These are phyloP conservation scores for Hypocreales sp. DNA, from an alignment of 2,329 filamentous ascomycete genomes.

Conservation along the genomic window DNA sequence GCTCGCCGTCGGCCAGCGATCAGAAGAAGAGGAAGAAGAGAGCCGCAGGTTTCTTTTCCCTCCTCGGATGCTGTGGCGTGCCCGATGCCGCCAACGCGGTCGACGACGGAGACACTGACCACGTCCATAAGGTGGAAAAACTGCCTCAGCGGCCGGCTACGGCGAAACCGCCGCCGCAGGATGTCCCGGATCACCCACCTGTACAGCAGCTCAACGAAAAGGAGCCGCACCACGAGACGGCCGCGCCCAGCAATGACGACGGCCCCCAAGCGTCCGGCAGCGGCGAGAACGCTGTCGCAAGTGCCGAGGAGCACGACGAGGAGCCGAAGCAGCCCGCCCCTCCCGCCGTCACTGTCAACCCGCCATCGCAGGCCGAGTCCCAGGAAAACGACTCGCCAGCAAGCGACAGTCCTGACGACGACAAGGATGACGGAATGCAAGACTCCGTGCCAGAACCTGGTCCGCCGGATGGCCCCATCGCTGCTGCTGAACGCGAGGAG, in stretches of 20 bases:
- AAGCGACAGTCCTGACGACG: slow-evolving; percentile 25
- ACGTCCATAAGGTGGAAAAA: slow-evolving; percentile 43
- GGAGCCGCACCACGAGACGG: slow-evolving; percentile 20
- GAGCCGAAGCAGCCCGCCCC: slow-evolving; percentile 29
- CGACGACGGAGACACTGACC: slow-evolving; percentile 33
- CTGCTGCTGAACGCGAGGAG: slow-evolving; percentile 21
- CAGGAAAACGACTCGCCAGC: slow-evolving; percentile 11
- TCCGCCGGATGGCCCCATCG: slow-evolving; percentile 27
- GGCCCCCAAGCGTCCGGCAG: slow-evolving; percentile 29
- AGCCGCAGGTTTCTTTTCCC: slow-evolving; percentile 37
- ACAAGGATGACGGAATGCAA: slow-evolving; percentile 52
- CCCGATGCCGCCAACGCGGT: slow-evolving; percentile 42
- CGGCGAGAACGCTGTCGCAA: slow-evolving; percentile 24
- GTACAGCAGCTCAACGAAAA: slow-evolving; percentile 31
- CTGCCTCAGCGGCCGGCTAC: slow-evolving; percentile 38
- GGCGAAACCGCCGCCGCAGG: slow-evolving; percentile 35
- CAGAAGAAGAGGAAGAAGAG: slow-evolving; percentile 41
- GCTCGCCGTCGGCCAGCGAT: slow-evolving; percentile 30
- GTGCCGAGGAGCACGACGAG: slow-evolving; percentile 24
- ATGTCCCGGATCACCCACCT: slow-evolving; percentile 32
- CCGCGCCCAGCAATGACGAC: slow-evolving; percentile 20
- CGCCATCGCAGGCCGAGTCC: slow-evolving; percentile 17
- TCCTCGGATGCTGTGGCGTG: slow-evolving; percentile 52
- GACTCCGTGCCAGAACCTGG: no score
- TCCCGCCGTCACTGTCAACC: slow-evolving; percentile 26